These are phyloP conservation scores for Fusarium sp. DNA, from an alignment of 2,329 filamentous ascomycete genomes.

Conservation along the genomic window DNA sequence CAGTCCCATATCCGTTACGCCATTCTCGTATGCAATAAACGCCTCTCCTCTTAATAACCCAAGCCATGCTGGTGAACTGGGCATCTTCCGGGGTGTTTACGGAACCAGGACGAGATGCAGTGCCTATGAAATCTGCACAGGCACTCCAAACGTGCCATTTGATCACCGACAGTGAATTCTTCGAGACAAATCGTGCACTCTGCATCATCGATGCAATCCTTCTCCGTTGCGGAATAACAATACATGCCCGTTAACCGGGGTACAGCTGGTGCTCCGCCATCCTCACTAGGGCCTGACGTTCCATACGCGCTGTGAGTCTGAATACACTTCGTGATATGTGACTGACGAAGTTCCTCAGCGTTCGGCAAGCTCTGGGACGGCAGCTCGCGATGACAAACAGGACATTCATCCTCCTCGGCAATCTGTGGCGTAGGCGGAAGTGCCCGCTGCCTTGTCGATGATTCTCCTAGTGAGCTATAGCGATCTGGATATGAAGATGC, in stretches of 20 bases:
- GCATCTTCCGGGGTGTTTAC: conserved; percentile 67
- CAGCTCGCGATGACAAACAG: conserved; percentile 76
- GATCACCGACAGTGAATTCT: conserved; percentile 67
- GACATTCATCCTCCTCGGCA: conserved; percentile 80
- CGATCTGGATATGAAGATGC: conserved; percentile 45
- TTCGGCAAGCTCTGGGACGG: conserved; percentile 64
- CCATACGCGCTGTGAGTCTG: conserved; percentile 61
- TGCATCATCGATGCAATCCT: conserved; percentile 72
- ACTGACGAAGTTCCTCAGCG: conserved; percentile 62
- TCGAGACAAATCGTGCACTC: conserved; percentile 75
- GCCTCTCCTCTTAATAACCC: conserved; percentile 52
- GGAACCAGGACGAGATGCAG: conserved; percentile 71
- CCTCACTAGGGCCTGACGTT: conserved; percentile 42
- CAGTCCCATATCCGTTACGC: conserved; percentile 22
- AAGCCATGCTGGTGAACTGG: conserved; percentile 72
- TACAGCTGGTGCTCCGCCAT: conserved; percentile 41
- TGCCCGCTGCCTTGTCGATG: conserved; percentile 50
- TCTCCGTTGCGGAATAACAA: conserved; percentile 70
- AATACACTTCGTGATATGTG: conserved; percentile 68
- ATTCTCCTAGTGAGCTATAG: conserved; percentile 43
- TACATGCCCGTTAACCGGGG: conserved; percentile 67
- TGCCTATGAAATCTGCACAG: conserved; percentile 69
- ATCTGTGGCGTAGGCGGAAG: conserved; percentile 58
- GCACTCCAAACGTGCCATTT: conserved; percentile 73
- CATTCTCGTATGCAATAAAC: conserved; percentile 33